Evolutionary conservation across 139 green algal species (phyloP).

Genomic region (Limnomonas spitsbergensis): DNA sequence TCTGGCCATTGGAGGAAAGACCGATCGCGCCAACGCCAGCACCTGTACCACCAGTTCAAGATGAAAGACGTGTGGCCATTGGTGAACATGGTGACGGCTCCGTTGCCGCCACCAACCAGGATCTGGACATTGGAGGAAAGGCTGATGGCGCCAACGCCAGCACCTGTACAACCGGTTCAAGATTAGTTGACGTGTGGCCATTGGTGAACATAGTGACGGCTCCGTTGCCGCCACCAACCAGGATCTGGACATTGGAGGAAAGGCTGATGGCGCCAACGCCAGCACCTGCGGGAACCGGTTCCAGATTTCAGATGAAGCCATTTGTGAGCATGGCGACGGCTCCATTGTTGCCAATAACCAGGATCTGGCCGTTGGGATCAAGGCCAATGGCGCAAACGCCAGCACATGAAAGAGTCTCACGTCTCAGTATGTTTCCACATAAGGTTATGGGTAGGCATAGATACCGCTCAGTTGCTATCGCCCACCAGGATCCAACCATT

Average conservation of each 20-base stretch:
- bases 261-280: constrained; percentile 3
- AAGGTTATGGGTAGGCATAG: constrained; percentile 22
- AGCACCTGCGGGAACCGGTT: neutral
- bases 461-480: constrained; percentile 35
- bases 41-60: too few relatives aligned
- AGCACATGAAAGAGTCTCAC: neutral
- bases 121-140: constrained; percentile 18
- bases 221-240: constrained; percentile 41
- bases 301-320: constrained; percentile 30
- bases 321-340: constrained; percentile 28
- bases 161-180: too few relatives aligned
- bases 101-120: constrained; percentile 39
- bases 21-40: constrained; percentile 16
- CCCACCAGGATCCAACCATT: constrained; percentile 35
- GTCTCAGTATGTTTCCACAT: too few relatives aligned
- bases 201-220: constrained; percentile 29
- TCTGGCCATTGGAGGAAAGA: constrained; percentile 12
- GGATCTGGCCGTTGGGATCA: constrained; percentile 14
- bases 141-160: constrained; percentile 1
- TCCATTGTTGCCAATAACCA: constrained; percentile 40
- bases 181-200: constrained; percentile 32
- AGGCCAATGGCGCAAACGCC: constrained; percentile 1
- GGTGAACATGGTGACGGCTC: constrained; percentile 30
- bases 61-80: constrained; percentile 32
- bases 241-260: constrained; percentile 18